Percentiles rank a stretch among this genome's conserved stretches.
These are phyloP conservation scores for Vitis hybrid DNA, from an alignment of 177 flowering plant species.

Conservation along the genomic window DNA sequence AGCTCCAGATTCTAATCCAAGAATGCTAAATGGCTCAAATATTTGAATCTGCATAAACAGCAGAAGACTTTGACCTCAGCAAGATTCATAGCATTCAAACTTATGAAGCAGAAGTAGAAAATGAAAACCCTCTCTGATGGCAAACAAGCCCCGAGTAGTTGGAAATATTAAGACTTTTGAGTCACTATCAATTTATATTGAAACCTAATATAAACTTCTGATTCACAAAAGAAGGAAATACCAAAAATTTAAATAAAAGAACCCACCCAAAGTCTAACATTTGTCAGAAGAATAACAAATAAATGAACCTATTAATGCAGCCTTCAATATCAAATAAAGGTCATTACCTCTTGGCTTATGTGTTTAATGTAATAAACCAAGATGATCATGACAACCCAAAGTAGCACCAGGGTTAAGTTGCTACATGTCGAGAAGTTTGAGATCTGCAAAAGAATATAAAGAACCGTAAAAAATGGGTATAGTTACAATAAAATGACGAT, in stretches of 20 bases:
- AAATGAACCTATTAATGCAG: not conserved
- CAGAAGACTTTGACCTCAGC: conserved; percentile 2
- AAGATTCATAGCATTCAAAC: conserved; percentile 6
- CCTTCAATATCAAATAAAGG: not conserved
- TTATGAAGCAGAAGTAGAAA: not conserved
- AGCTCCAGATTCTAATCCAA: conserved; percentile 84
- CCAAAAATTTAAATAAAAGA: too few species aligned
- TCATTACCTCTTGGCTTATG: conserved; percentile 73
- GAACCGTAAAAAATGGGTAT: not conserved
- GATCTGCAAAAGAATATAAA: conserved; percentile 46
- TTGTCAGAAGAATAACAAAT: not conserved
- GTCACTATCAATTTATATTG: too few species aligned
- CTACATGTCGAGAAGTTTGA: conserved; percentile 83
- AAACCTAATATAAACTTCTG: too few species aligned
- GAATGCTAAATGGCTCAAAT: conserved; percentile 88
- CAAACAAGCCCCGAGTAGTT: too few species aligned
- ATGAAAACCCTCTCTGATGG: too few species aligned
- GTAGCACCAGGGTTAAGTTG: conserved; percentile 78
- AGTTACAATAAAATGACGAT: not conserved
- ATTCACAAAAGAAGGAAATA: too few species aligned
- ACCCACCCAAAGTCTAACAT: too few species aligned
- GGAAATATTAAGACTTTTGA: too few species aligned
- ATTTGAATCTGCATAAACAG: conserved; percentile 54
- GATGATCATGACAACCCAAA: conserved; percentile 76
- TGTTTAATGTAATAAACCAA: conserved; percentile 81